A percentile compares a stretch with the other conserved stretches of the same genome.
These are phyloP conservation scores for Scleroderma bovista DNA, from an alignment of 768 basidiomycete genomes.

Conservation along the genomic window DNA sequence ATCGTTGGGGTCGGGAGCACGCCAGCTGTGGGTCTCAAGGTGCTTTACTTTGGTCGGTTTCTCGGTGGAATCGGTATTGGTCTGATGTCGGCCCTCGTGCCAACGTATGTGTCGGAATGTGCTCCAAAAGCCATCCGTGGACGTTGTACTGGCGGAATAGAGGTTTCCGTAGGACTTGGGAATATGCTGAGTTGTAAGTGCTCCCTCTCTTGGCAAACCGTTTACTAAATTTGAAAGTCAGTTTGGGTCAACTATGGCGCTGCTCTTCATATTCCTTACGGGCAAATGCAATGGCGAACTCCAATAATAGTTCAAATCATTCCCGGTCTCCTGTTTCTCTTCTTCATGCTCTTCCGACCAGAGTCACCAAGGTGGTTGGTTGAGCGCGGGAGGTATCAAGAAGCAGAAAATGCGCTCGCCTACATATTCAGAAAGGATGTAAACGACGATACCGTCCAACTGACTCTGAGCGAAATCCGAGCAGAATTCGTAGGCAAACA, in stretches of 20 bases:
- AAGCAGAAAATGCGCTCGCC: conserved; percentile 28
- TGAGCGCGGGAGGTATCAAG: conserved; percentile 29
- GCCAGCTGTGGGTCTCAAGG: conserved; percentile 18
- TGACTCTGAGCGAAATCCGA: conserved; percentile 31
- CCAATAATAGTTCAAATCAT: conserved; percentile 35
- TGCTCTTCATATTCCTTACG: conserved; percentile 18
- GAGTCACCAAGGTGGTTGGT: conserved; percentile 41
- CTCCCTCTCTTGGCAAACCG: background rate
- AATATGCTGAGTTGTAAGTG: conserved; percentile 33
- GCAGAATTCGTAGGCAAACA: conserved; percentile 31
- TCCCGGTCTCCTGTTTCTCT: conserved; percentile 33
- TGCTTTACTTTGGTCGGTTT: conserved; percentile 36
- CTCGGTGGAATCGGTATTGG: conserved; percentile 46
- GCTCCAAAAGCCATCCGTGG: conserved; percentile 34
- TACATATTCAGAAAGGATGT: conserved; percentile 21
- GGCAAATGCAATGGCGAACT: conserved; percentile 33
- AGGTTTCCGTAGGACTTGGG: conserved; percentile 28
- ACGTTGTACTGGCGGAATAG: conserved; percentile 30
- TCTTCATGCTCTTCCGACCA: conserved; percentile 33
- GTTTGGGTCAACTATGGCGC: conserved; percentile 35
- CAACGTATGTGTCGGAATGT: conserved; percentile 35
- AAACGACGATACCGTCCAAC: conserved; percentile 23
- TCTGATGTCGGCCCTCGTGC: conserved; percentile 30
- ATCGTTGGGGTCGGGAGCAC: conserved; percentile 29
- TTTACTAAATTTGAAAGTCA: conserved; percentile 3